Base-by-base conservation (phyloP, 306 rosid genomes). In the Hippophae tibetana region DNA sequence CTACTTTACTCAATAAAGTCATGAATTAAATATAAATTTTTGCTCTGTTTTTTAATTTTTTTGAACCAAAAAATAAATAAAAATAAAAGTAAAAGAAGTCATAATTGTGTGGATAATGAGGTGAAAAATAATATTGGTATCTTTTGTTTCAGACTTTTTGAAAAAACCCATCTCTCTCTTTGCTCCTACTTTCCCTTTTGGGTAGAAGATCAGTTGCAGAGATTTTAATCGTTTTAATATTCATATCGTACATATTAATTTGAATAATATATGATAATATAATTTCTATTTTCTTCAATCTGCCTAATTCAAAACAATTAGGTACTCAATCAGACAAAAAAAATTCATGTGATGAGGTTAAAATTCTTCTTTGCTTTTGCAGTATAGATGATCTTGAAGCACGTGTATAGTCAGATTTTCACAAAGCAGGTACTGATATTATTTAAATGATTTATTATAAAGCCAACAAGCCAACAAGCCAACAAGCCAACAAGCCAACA, bases 391-490 rank as follows among this genome's bases (percentile, higher is more conserved):
- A 81, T 73, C 74, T 79, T 72, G 75, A 72, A 86, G 68, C 98
- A 92, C 89, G 96, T 87, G 98, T 73, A 70, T 67, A 65, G 80
- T 77, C 81, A 51, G 86, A 72, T 84, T 82, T 82, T 82, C 83
- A 62, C 84, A 84, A 74, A 31, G 38, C 38, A 31, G 38, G 38
- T 31, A 31, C 38, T 31, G 52, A 68, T 75, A 55, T 68, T 56
- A 56, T 62, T 55, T 47, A 61, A 62, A 64, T 55, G 50, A 65
- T 62, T 55, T 57, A 62, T 69, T 62, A 56, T 70, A 61, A 74
- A 62, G 38, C 38, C 4, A 31, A 31, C 38, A 27, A 27, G 18
- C 18, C 18, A 18, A 18, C 18, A n/a, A n/a, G 38, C 38, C 4
- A 31, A 31, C 38, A 74, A 62, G 38, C 38, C 4, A 31, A 31